Evolutionary conservation across 441 rosid species (phyloP).

Genomic region (Pelargonium cotyledonis): DNA sequence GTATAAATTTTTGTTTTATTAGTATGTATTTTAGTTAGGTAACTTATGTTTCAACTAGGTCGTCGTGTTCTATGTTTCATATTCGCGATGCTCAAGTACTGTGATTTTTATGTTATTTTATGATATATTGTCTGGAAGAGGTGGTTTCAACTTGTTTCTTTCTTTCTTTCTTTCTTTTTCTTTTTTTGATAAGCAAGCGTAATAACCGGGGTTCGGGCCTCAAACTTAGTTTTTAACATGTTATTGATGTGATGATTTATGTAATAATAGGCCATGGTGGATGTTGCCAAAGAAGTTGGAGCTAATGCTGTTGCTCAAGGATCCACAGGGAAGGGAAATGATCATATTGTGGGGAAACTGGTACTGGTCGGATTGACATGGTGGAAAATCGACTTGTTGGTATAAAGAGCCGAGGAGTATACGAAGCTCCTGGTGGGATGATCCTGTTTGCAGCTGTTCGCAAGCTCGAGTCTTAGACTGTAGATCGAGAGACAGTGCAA

Average conservation of each 20-base stretch:
- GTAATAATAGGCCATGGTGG: slow-evolving; percentile 83
- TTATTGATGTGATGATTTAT: not conserved
- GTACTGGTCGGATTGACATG: slow-evolving; percentile 83
- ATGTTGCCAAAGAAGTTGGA: slow-evolving; percentile 91
- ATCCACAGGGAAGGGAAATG: slow-evolving; percentile 97
- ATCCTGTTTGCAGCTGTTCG: slow-evolving; percentile 66
- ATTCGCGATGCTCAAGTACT: too few species aligned
- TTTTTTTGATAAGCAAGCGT: too few species aligned
- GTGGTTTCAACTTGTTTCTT: too few species aligned
- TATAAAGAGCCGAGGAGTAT: slow-evolving; percentile 94
- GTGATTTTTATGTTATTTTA: too few species aligned
- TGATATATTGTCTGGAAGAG: too few species aligned
- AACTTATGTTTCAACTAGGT: too few species aligned
- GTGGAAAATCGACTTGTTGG: slow-evolving; percentile 96
- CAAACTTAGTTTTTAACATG: too few species aligned
- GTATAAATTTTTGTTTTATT: too few species aligned
- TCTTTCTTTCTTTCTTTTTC: too few species aligned
- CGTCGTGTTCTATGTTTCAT: too few species aligned
- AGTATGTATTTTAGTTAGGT: too few species aligned
- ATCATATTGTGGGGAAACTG: slow-evolving; percentile 79
- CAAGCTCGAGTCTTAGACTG: slow-evolving; percentile 74
- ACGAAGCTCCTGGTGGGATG: slow-evolving; percentile 95
- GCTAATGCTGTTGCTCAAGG: slow-evolving; percentile 96
- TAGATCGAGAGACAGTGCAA: slow-evolving; percentile 80
- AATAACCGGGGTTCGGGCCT: too few species aligned